These are phyloP conservation scores for Yamadazyma spencermartinsiae DNA, from an alignment of 1,139 yeast species.

Conservation along the genomic window DNA sequence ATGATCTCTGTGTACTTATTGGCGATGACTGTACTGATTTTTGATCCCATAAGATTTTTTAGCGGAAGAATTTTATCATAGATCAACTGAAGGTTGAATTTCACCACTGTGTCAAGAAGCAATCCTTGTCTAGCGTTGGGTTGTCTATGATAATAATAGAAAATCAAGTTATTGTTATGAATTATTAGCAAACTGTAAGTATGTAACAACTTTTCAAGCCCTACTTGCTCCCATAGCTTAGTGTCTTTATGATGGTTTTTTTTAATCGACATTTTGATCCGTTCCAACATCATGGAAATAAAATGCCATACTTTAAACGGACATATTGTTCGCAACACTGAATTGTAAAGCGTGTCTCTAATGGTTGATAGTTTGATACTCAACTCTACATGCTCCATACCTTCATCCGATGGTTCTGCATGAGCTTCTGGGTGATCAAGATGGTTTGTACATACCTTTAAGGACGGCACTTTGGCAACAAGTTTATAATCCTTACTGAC, in stretches of 20 bases:
- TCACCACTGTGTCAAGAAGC: neutral
- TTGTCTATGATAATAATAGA: neutral
- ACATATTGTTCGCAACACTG: neutral
- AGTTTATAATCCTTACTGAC: neutral
- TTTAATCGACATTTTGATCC: neutral
- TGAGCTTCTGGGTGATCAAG: neutral
- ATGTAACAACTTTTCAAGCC: neutral
- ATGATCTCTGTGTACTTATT: neutral
- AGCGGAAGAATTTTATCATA: neutral
- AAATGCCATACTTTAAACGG: constrained; percentile 1
- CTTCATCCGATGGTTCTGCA: neutral
- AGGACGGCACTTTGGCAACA: neutral
- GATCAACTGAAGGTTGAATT: neutral
- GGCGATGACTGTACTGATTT: neutral
- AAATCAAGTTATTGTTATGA: neutral
- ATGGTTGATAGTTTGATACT: neutral
- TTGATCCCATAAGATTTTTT: neutral
- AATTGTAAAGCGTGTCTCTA: neutral
- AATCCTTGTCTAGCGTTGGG: neutral
- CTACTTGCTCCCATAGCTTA: neutral
- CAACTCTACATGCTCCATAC: neutral
- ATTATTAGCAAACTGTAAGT: neutral
- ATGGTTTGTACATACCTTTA: neutral
- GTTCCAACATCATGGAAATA: neutral
- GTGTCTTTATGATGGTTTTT: neutral